Evolutionary conservation across 2,329 filamentous ascomycete genomes (phyloP).

Genomic region (Diplodia corticola): DNA sequence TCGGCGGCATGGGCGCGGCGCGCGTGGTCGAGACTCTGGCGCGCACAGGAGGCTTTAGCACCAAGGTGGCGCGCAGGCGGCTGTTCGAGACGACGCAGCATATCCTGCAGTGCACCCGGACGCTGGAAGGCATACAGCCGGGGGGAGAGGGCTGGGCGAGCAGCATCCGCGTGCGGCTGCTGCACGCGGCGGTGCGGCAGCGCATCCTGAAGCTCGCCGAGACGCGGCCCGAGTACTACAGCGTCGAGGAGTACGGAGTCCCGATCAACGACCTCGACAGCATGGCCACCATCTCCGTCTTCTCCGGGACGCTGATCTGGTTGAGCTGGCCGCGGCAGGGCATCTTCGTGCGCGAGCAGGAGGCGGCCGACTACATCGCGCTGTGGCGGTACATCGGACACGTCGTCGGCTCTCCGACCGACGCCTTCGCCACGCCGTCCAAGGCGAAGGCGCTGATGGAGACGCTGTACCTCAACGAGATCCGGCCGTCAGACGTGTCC

Average conservation of each 20-base stretch:
- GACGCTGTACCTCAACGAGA: slow-evolving; percentile 64
- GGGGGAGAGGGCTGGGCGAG: slow-evolving; percentile 66
- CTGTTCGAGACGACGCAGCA: slow-evolving; percentile 75
- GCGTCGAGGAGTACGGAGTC: slow-evolving; percentile 58
- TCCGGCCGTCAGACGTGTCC: slow-evolving; percentile 64
- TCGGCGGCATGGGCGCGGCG: slow-evolving; percentile 71
- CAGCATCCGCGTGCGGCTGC: slow-evolving; percentile 66
- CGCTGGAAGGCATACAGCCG: slow-evolving; percentile 65
- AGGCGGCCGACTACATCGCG: slow-evolving; percentile 69
- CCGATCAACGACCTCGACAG: slow-evolving; percentile 77
- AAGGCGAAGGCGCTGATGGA: slow-evolving; percentile 67
- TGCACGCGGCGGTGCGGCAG: slow-evolving; percentile 67
- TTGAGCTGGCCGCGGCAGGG: slow-evolving; percentile 71
- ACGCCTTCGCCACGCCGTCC: slow-evolving; percentile 57
- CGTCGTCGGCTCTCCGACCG: slow-evolving; percentile 67
- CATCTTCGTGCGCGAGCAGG: slow-evolving; percentile 61
- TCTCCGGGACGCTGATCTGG: slow-evolving; percentile 68
- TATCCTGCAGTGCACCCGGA: slow-evolving; percentile 68
- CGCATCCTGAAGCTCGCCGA: slow-evolving; percentile 62
- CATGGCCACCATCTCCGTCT: slow-evolving; percentile 70
- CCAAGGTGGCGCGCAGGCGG: slow-evolving; percentile 65
- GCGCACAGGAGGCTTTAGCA: slow-evolving; percentile 72
- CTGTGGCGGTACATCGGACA: slow-evolving; percentile 75
- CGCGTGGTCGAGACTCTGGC: slow-evolving; percentile 73
- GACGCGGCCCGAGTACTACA: slow-evolving; percentile 63